Percentiles rank a stretch among this genome's conserved stretches.
Evolutionary conservation across 805 yeast genomes (phyloP).

Genomic region (Zygosaccharomyces pseudorouxii): DNA sequence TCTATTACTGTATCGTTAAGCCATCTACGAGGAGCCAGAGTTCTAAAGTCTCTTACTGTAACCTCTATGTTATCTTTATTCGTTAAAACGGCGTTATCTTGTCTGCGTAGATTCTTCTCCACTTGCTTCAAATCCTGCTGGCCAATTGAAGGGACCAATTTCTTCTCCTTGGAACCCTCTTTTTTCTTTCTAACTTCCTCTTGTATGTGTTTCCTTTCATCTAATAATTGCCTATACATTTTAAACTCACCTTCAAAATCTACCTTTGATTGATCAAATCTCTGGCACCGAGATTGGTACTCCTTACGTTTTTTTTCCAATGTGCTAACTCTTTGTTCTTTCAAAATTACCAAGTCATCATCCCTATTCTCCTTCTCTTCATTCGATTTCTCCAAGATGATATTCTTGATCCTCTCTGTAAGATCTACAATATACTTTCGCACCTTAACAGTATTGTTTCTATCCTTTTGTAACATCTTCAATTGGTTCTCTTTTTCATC

Average conservation of each 20-base stretch:
- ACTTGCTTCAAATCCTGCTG: constrained; percentile 26
- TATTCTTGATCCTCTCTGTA: constrained; percentile 28
- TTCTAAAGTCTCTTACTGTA: constrained; percentile 58
- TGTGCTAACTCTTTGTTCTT: constrained; percentile 27
- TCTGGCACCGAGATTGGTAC: constrained; percentile 17
- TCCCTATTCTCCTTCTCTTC: constrained; percentile 7
- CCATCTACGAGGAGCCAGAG: constrained; percentile 73
- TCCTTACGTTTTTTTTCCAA: constrained; percentile 25
- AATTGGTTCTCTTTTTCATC: constrained; percentile 28
- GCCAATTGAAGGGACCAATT: constrained; percentile 28
- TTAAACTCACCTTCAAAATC: constrained; percentile 38
- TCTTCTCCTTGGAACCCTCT: constrained; percentile 13
- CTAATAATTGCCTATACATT: constrained; percentile 42
- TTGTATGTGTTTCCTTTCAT: constrained; percentile 40
- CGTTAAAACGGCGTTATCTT: constrained; percentile 25
- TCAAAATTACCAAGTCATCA: constrained; percentile 29
- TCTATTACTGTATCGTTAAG: constrained; percentile 89
- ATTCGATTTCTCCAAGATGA: constrained; percentile 16
- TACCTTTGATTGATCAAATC: constrained; percentile 28
- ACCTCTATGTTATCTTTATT: constrained; percentile 51
- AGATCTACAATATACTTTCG: constrained; percentile 25
- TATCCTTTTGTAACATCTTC: constrained; percentile 22
- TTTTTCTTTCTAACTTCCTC: constrained; percentile 29
- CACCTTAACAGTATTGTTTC: constrained; percentile 7
- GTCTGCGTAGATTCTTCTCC: constrained; percentile 28